Evolutionary conservation across 176 grass and related monocot species (phyloP).

Genomic region (Oryza australiensis): DNA sequence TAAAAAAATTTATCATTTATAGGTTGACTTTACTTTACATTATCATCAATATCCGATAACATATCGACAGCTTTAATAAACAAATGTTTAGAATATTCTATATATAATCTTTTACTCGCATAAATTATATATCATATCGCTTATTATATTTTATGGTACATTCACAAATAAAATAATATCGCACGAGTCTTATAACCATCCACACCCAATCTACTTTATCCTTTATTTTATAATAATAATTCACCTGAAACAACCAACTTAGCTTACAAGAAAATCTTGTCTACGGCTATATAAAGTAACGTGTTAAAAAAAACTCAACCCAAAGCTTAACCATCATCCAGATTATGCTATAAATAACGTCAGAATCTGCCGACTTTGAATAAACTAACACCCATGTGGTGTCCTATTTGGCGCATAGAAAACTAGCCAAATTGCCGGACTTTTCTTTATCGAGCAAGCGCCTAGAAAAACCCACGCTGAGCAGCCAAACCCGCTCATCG

Average conservation of each 20-base stretch:
- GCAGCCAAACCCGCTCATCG: no score
- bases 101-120: fast-evolving
- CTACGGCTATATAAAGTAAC: background rate
- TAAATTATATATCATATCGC: background rate
- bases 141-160: background rate
- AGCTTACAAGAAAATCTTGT: background rate
- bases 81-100: no score
- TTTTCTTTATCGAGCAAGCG: background rate
- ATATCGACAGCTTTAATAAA: background rate
- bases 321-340: background rate
- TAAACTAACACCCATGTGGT: background rate
- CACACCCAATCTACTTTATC: no score
- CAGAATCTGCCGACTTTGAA: background rate
- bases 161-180: background rate
- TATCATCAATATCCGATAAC: background rate
- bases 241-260: background rate
- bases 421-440: background rate
- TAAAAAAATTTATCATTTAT: no score
- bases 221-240: background rate
- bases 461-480: background rate
- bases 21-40: background rate
- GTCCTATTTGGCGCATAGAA: background rate
- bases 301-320: background rate
- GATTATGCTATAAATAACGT: background rate
- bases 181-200: background rate